Percentiles rank a stretch among this genome's conserved stretches.
Conservation (phyloP, 2,329 filamentous ascomycete genomes). For the Pseudogymnoascus sp. region DNA sequence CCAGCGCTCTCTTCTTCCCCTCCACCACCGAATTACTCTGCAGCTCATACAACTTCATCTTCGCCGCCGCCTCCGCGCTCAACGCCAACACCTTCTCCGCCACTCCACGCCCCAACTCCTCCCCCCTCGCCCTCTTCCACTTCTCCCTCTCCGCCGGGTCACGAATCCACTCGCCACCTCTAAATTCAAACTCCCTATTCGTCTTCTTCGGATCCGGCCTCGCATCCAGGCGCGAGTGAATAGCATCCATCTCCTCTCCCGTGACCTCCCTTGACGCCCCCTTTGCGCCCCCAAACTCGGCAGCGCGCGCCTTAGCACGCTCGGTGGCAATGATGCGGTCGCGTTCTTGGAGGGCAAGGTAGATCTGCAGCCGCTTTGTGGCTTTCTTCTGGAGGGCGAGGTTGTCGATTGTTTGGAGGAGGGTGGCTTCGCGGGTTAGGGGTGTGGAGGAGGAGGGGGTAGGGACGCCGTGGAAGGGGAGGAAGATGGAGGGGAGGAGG, state of each 20-base stretch:
- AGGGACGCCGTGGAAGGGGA: conserved; percentile 19
- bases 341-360: conserved; percentile 14
- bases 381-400: conserved; percentile 19
- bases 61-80: conserved; percentile 21
- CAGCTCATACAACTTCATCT: conserved; percentile 20
- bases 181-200: background rate
- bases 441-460: background rate
- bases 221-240: background rate
- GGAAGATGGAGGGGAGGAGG: conserved; percentile 20
- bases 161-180: background rate
- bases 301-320: conserved; percentile 14
- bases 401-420: conserved; percentile 19
- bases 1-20: conserved; percentile 1
- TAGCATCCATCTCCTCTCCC: background rate
- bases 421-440: conserved; percentile 12
- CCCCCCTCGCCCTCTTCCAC: conserved; percentile 33
- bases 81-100: conserved; percentile 31
- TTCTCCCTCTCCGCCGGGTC: conserved; percentile 5
- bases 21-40: conserved; percentile 13
- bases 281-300: background rate
- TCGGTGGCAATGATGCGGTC: conserved; percentile 12
- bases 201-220: conserved; percentile 1
- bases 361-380: conserved; percentile 20
- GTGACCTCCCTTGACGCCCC: background rate
- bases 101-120: conserved; percentile 34